These are phyloP conservation scores for Lepidium sativum DNA, from an alignment of 345 rosid species.

Conservation along the genomic window DNA sequence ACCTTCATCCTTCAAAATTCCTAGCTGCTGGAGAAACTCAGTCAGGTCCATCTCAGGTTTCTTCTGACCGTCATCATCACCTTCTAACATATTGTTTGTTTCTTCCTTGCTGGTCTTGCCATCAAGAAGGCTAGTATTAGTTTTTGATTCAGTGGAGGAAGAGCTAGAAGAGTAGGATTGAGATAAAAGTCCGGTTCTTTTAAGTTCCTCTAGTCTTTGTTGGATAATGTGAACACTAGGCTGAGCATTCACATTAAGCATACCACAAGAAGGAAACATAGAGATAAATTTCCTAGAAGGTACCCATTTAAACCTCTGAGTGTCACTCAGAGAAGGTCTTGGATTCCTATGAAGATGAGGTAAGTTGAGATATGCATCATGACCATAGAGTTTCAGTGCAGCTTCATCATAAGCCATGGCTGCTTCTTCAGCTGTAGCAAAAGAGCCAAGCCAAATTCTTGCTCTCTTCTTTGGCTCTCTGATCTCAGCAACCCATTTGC, in stretches of 20 bases:
- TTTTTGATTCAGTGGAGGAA: constrained; percentile 35
- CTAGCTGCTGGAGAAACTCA: constrained; percentile 90
- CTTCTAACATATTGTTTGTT: constrained; percentile 21
- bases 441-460: constrained; percentile 85
- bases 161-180: constrained; percentile 36
- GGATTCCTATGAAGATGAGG: constrained; percentile 62
- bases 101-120: constrained; percentile 20
- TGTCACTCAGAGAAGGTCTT: constrained; percentile 2
- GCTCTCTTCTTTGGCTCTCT: constrained; percentile 89
- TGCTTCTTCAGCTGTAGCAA: constrained; percentile 89
- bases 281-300: constrained; percentile 81
- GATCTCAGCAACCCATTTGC: constrained; percentile 97
- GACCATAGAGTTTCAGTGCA: constrained; percentile 65
- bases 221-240: constrained; percentile 82
- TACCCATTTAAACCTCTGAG: constrained; percentile 58
- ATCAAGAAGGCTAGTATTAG: constrained; percentile 19
- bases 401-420: constrained; percentile 96
- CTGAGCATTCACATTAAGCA: constrained; percentile 80
- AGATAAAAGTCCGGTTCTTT: constrained; percentile 38
- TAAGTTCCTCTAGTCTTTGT: constrained; percentile 80
- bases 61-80: constrained; percentile 29
- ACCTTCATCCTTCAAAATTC: constrained; percentile 46
- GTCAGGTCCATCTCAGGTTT: constrained; percentile 84
- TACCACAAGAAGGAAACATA: constrained; percentile 73
- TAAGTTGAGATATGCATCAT: constrained; percentile 75